A percentile compares a stretch with the other conserved stretches of the same genome.
phyloP scores from a whole-genome alignment of 2,329 filamentous ascomycete genomes.

The Clonostachys sp. region DNA sequence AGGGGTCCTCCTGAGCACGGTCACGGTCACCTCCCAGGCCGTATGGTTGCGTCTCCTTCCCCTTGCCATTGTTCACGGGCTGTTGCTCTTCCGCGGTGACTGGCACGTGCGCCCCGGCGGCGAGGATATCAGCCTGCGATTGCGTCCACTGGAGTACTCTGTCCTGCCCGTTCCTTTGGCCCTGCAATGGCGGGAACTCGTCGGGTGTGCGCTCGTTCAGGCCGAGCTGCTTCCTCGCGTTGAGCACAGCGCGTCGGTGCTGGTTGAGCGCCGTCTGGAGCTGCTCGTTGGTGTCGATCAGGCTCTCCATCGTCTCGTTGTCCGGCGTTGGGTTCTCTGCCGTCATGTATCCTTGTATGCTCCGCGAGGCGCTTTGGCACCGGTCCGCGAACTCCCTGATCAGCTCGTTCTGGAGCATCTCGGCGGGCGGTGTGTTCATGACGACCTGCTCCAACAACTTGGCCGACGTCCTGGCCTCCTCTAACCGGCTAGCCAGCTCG shows the following conservation, averaged over 20 bases:
- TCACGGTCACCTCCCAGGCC: no score
- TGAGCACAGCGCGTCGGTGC: constrained; percentile 76
- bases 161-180: constrained; percentile 21
- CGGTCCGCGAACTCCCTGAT: constrained; percentile 88
- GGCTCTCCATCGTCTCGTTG: constrained; percentile 86
- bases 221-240: constrained; percentile 52
- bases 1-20: not conserved
- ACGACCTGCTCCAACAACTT: constrained; percentile 90
- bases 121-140: not conserved
- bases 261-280: constrained; percentile 77
- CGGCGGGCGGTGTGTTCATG: constrained; percentile 73
- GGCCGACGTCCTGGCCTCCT: constrained; percentile 86
- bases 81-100: not conserved
- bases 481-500: constrained; percentile 77
- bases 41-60: constrained; percentile 17
- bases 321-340: constrained; percentile 76
- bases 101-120: not conserved
- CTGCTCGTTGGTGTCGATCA: constrained; percentile 94
- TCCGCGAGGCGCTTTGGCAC: constrained; percentile 74
- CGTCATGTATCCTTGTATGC: constrained; percentile 82
- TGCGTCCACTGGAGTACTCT: constrained; percentile 9
- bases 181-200: constrained; percentile 15
- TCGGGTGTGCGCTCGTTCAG: constrained; percentile 15
- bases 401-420: constrained; percentile 79
- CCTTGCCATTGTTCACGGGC: constrained; percentile 18